Base-by-base conservation (phyloP, 2,329 filamentous ascomycete species). In the Domatiomyces catenatus region DNA sequence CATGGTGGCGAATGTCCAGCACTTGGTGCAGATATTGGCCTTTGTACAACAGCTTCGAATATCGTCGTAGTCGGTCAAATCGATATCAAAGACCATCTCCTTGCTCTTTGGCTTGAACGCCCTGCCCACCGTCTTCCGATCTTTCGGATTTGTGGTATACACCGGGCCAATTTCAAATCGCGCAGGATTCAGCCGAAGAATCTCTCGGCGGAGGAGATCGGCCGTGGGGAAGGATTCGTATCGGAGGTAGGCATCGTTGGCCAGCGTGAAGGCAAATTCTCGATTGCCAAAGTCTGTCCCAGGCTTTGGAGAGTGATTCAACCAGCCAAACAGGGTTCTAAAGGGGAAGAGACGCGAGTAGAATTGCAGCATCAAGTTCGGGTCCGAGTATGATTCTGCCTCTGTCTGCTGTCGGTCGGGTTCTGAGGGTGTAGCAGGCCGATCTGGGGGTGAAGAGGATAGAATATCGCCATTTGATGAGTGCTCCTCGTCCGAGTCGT, bases 111-210 rank as follows among this genome's bases (percentile, higher is more conserved):
- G 90, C 56, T 83, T 84, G 70, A 98, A 95, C 7, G 86, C 80
- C 66, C 88, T 90, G 49, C 83, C 80, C 32, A 96, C 69, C 0
- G 83, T 83, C 70, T 96, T 98, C 62, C 90, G 82, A 61, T 98
- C 92, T 60, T 88, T 83, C 0, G 92, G 92, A 65, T 96, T 95
- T 46, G 88, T 84, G 48, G 77, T 87, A 70, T 98, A 98, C 47
- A 95, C 84, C n/a, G 92, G 92, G 0, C 92, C 92, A 61, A 98
- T 96, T 73, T 98, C 92, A 71, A 98, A 96, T 67, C 92, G 87
- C 1, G 86, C 85, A 2, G 92, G 92, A 62, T 93, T 86, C 58
- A 90, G 78, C 44, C 82, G 80, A 3, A 98, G 74, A 50, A 95
- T 86, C 60, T 95, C 88, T 67, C 94, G 95, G 36, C 89, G 86